Evolutionary conservation across 2,329 filamentous ascomycete species (phyloP).

Genomic region (Chalaropsis ovoidea): DNA sequence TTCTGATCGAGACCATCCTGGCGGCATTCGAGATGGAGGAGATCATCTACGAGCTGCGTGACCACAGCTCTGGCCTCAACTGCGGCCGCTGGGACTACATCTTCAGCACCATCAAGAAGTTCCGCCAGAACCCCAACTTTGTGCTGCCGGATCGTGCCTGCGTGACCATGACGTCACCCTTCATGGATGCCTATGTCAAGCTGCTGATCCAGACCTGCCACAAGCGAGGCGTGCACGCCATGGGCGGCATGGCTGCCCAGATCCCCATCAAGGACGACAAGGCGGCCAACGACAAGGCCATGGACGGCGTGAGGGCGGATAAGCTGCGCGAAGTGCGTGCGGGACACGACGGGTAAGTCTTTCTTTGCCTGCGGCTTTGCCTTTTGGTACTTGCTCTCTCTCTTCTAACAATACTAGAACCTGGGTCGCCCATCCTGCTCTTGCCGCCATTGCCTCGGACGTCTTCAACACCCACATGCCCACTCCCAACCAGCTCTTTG

Average conservation of each 20-base stretch:
- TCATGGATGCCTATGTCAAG: slow-evolving; percentile 96
- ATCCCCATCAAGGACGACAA: slow-evolving; percentile 96
- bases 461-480: slow-evolving; percentile 99
- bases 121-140: slow-evolving; percentile 88
- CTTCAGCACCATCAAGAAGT: slow-evolving; percentile 99
- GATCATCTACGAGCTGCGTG: slow-evolving; percentile 98
- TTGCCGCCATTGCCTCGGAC: slow-evolving; percentile 77
- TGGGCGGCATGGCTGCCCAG: slow-evolving; percentile 97
- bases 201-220: slow-evolving; percentile 98
- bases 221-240: slow-evolving; percentile 90
- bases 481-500: slow-evolving; percentile 89
- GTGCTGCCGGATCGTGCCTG: slow-evolving; percentile 81
- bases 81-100: slow-evolving; percentile 99
- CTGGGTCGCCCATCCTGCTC: slow-evolving; percentile 93
- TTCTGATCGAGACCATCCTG: slow-evolving; percentile 94
- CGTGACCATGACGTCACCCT: slow-evolving; percentile 96
- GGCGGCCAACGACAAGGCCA: slow-evolving; percentile 82
- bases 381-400: neutral
- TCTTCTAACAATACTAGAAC: slow-evolving; percentile 39
- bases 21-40: slow-evolving; percentile 99
- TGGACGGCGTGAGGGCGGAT: slow-evolving; percentile 85
- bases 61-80: slow-evolving; percentile 93
- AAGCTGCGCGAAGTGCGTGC: slow-evolving; percentile 93
- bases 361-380: slow-evolving; percentile 13
- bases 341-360: slow-evolving; percentile 63